Evolutionary conservation across 1,139 yeast species (phyloP), one percentile per base, ranked within the genome.

Genomic region (Taphrina sp.): DNA sequence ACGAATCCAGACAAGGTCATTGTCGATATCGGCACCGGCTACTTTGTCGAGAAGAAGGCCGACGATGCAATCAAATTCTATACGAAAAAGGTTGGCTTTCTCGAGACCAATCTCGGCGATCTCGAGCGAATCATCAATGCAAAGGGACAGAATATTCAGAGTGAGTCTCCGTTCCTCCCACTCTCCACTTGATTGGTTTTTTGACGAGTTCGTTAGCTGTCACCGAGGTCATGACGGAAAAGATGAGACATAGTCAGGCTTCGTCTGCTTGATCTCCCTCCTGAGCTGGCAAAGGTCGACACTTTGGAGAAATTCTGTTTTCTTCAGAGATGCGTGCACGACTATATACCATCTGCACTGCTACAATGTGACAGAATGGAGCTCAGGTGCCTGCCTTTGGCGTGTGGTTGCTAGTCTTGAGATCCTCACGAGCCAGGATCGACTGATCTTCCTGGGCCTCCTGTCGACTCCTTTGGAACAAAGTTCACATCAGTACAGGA

Each of bases 21-120:
- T 70, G 96, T 94, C 16, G 99, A 92, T 67, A 83, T 92, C 39
- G 99, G 99, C 31, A 92, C 98, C 0, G 97, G 97, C 1, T 92
- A 92, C 69, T 92, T 79, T 67, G 94, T 89, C 28, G 96, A 88
- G 64, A 94, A 92, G 71, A 71, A 71, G 58, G 78, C 81, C 0
- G 73, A 72, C 4, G 90, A 86, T 45, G 86, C 96, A 2, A 74
- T 79, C 62, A 71, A 71, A 57, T 95, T 89, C 64, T 92, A 88
- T 69, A 79, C 83, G 59, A 76, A 75, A 58, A 88, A 94, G 71
- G 80, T 89, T 53, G 74, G 74, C 24, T 90, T 89, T 62, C 73
- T 94, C 64, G 80, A 76, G 58, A 79, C 78, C 58, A 96, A 92
- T 68, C 76, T 87, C 17, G 76, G 76, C 26, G 90, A 88, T 65